Evolutionary conservation across 2,329 filamentous ascomycete species (phyloP), one percentile per base, ranked within the genome.

Genomic region (Alternaria infectoria): DNA sequence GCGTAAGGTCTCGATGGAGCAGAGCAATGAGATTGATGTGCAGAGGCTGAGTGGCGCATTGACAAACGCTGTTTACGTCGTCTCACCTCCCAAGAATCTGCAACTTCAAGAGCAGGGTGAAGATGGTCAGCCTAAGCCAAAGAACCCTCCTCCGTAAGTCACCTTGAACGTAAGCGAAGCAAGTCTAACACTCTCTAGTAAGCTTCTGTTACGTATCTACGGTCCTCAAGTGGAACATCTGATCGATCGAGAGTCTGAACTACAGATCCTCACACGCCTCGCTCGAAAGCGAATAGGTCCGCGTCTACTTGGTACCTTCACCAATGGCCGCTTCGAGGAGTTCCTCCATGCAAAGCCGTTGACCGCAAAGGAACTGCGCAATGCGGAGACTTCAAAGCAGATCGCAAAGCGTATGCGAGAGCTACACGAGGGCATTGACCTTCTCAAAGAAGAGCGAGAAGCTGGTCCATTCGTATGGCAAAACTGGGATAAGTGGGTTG

Each of bases 351-450:
- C 96, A 1, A 88, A 88, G 40, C 90, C 96, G 1, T 86, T 99
- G 45, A 95, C 90, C 0, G 86, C 91, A 0, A 84, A 87, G 25
- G 92, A 97, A 69, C 81, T 99, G 49, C 90, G 93, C 40, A 88
- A 92, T 30, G 88, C 92, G 0, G 92, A 93, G 54, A 97, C 93
- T 0, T 96, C 92, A 32, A 91, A 88, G 74, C 92, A 97, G 76
- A 99, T 99, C 75, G 95, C 96, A 12, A 98, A 98, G 84, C 92
- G 96, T 54, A 97, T 99, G 93, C 88, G 94, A 66, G 96, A 99
- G 80, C 86, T 99, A 36, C 96, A 99, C 74, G 92, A 97, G 56
- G 96, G 96, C 0, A 91, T 99, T 65, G 93, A 97, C 26, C 84
- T 99, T 19, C 86, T 97, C 0, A 87, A 90, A 1, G 85, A 89